Base-by-base conservation (phyloP, 768 basidiomycete species). In the Tubosaeta sp. region DNA sequence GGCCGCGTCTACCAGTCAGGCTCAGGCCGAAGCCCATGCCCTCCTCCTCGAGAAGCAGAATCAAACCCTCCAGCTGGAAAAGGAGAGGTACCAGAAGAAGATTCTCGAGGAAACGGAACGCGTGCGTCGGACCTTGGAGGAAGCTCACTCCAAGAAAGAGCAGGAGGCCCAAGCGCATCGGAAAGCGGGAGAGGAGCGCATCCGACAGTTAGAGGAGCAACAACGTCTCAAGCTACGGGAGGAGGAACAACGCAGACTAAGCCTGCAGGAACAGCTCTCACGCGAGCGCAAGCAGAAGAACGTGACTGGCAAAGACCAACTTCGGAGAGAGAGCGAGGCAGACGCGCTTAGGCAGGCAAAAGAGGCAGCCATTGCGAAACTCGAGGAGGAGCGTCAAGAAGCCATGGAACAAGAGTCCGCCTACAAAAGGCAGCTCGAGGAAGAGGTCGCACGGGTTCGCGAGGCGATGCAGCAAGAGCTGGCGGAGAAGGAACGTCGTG, bases 371-470 rank as follows among this genome's bases (percentile, higher is more conserved):
- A 25, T 48, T 3, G 62, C 48, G 16, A 58, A 52, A 47, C 57
- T 68, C 27, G 55, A 58, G 48, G 65, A 69, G 21, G 67, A 66
- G 39, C 62, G 64, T 36, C 57, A 44, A 24, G 54, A 64, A 48
- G 60, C 60, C 7, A 58, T 45, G 38, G 22, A 51, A 25, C 59
- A 58, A 8, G 68, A 71, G 44, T 58, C 54, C 24, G 49, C 53
- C 18, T 68, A 59, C 48, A 46, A 49, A 47, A 59, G 54, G 51
- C 52, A 56, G 36, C 55, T 64, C 48, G 64, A 69, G 44, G 60
- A 66, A 44, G 68, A 68, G 31, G 52, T 68, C 11, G 18, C 48
- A 32, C 56, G 49, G 32, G 60, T 64, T 31, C 67, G 66, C 21
- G 48, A 44, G 31, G 43, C 48, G 22, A 59, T 68, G 59, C 57